Base-by-base conservation (phyloP, 352 stramenopile genomes). In the Aphanomyces stellatus region DNA sequence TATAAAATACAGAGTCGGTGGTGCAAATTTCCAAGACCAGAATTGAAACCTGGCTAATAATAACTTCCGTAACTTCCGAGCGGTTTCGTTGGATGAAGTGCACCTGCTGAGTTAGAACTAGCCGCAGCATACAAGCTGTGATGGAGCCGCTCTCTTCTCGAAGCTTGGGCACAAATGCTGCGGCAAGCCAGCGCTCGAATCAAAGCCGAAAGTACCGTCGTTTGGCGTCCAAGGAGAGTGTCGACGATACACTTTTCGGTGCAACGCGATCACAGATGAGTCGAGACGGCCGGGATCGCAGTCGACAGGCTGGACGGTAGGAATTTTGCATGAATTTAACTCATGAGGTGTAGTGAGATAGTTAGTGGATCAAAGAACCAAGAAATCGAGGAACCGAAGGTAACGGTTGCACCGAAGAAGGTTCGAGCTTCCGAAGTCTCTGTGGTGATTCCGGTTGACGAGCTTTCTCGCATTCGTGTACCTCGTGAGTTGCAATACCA, bases 181-280 rank as follows among this genome's bases (percentile, higher is more conserved):
- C 55, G 30, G 22, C 31, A 11, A 37, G 33, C 13, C 55, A 46
- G 19, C 11, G 31, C 10, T 48, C 33, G 13, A 51, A 33, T n/a
- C 22, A 27, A 17, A 67, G 42, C 35, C 60, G 60, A 28, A 67
- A 40, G 49, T 67, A 67, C 42, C 60, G 60, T 24, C n/a, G 28
- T 22, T 33, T 67, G 7, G 60, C 60, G 2, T 55, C 60, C n/a
- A 67, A 67, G 27, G 60, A 67, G 49, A 67, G 60, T 33, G 80
- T 90, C 22, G 84, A 90, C 64, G 81, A 92, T 68, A 87, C 74
- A 59, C 76, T 92, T 7, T 92, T 90, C 70, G 82, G 81, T 8
- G 31, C 49, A n/a, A 57, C 25, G 19, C 25, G 75, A 74, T 25
- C 48, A 2, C 69, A 57, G 49, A 77, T 80, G 65, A 81, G 43